Percentiles rank a stretch among this genome's conserved stretches.
phyloP scores from a whole-genome alignment of 78 protist species.

The Dictyostelium purpureum region DNA sequence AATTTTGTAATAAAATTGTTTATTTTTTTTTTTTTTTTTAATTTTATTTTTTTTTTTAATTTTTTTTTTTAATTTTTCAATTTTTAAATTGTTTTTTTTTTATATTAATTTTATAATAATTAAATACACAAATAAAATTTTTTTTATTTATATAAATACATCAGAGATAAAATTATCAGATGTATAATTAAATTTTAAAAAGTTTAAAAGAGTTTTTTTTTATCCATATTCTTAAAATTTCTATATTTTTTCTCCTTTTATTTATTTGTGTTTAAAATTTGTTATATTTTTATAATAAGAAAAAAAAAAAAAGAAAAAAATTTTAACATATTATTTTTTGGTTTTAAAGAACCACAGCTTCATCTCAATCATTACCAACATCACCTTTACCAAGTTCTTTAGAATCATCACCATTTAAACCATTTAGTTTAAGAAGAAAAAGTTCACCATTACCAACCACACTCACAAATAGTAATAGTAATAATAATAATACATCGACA shows the following conservation, averaged over 20 bases:
- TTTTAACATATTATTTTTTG: background rate
- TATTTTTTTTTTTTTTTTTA: too few species aligned
- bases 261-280: background rate
- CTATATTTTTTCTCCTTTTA: background rate
- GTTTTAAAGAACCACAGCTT: background rate
- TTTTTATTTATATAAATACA: background rate
- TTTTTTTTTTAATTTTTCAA: background rate
- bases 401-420: background rate
- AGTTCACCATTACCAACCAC: background rate
- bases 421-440: background rate
- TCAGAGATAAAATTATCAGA: too few species aligned
- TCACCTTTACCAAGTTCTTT: slow-evolving; percentile 1
- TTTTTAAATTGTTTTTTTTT: background rate
- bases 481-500: background rate
- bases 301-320: background rate
- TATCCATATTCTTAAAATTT: too few species aligned
- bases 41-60: background rate
- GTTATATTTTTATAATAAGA: background rate
- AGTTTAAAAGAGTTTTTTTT: too few species aligned
- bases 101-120: background rate
- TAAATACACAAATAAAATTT: background rate
- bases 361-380: slow-evolving; percentile 15
- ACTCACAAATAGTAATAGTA: background rate
- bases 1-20: too few species aligned
- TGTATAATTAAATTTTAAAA: too few species aligned